Conservation (phyloP, 768 basidiomycete genomes). For the Tulasnella calospora region DNA sequence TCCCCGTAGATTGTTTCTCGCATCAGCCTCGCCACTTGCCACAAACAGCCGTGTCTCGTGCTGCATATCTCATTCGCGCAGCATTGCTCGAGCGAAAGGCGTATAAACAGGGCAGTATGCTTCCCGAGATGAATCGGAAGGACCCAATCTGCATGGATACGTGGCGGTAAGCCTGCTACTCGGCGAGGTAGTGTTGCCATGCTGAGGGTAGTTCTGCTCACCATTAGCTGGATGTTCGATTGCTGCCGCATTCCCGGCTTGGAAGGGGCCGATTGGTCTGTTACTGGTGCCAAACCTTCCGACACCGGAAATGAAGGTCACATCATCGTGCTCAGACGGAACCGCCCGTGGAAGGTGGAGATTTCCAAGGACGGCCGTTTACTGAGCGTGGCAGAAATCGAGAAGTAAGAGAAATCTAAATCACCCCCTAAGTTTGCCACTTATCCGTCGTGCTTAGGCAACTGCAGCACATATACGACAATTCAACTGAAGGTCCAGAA, state of each 20-base stretch:
- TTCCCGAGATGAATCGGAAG: slow-evolving; percentile 63
- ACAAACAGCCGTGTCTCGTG: slow-evolving; percentile 56
- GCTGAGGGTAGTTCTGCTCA: background rate
- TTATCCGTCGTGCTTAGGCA: slow-evolving; percentile 44
- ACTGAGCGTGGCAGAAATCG: slow-evolving; percentile 59
- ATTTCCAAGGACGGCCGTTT: slow-evolving; percentile 50
- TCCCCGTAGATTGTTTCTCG: slow-evolving; percentile 65
- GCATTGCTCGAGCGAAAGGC: slow-evolving; percentile 69
- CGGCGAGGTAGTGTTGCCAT: background rate
- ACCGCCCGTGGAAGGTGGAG: slow-evolving; percentile 77
- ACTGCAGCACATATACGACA: slow-evolving; percentile 64
- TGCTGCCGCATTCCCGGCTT: slow-evolving; percentile 74
- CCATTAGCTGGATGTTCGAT: slow-evolving; percentile 82
- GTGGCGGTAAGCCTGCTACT: slow-evolving; percentile 50
- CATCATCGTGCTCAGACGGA: slow-evolving; percentile 79
- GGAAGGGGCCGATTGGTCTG: slow-evolving; percentile 71
- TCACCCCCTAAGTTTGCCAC: background rate
- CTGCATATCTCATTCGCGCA: slow-evolving; percentile 64
- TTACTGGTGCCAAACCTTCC: slow-evolving; percentile 56
- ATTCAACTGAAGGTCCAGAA: slow-evolving; percentile 61
- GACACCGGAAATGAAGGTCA: slow-evolving; percentile 65
- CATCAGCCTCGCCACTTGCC: slow-evolving; percentile 52
- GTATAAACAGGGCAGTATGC: slow-evolving; percentile 59
- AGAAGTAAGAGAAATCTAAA: slow-evolving; percentile 44
- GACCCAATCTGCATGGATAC: slow-evolving; percentile 81